These are phyloP conservation scores for Odonthalia washingtoniensis DNA, from an alignment of 31 red algal species.

Conservation along the genomic window DNA sequence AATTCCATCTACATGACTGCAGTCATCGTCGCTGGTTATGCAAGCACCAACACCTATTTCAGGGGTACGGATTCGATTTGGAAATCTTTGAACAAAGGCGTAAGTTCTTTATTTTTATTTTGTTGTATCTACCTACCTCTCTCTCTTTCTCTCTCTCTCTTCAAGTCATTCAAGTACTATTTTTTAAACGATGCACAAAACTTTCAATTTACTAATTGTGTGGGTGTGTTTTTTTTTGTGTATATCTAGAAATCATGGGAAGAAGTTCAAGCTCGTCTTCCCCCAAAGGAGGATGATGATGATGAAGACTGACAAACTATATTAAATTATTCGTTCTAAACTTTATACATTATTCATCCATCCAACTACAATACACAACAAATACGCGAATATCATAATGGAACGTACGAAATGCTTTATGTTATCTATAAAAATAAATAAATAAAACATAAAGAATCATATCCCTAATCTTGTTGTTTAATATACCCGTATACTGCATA, in stretches of 20 bases:
- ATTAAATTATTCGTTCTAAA: background rate
- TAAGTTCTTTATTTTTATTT: constrained; percentile 26
- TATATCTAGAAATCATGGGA: constrained; percentile 61
- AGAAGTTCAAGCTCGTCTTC: constrained; percentile 57
- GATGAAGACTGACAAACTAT: constrained; percentile 48
- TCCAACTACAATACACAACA: too few relatives aligned
- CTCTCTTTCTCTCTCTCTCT: background rate
- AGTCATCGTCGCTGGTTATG: constrained; percentile 68
- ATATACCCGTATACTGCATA: too few relatives aligned
- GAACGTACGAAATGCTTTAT: too few relatives aligned
- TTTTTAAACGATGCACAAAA: background rate
- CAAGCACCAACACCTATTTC: constrained; percentile 56
- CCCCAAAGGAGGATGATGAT: constrained; percentile 58
- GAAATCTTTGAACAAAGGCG: constrained; percentile 80
- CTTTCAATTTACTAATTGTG: background rate
- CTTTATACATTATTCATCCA: constrained; percentile 1
- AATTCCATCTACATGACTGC: constrained; percentile 81
- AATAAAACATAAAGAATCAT: too few relatives aligned
- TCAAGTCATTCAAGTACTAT: background rate
- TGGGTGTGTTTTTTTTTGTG: background rate
- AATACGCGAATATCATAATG: too few relatives aligned
- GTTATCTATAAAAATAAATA: too few relatives aligned
- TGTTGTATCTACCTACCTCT: background rate
- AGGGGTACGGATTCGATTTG: constrained; percentile 77
- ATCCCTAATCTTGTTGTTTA: too few relatives aligned